Base-by-base conservation (phyloP, 1,284 basidiomycete species). In the Lentinus polychrous region DNA sequence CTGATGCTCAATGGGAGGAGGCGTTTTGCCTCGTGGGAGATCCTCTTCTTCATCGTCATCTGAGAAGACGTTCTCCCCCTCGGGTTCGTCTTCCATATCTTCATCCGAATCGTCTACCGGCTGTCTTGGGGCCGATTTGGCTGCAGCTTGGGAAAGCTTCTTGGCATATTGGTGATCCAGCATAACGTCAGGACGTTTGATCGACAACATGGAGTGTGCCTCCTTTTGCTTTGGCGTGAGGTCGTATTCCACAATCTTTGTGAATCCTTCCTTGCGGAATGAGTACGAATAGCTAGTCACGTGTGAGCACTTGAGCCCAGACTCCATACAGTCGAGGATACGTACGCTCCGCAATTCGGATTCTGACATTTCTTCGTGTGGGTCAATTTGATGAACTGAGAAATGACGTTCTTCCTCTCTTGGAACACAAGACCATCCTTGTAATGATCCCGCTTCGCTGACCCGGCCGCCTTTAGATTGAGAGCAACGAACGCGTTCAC, bases 231-330 rank as follows among this genome's bases (percentile, higher is more conserved):
- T 95, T 5, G 67, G 49, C 1, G 89, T 75, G 24, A 98, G 76
- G 59, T 94, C 93, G 60, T 91, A 90, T 69, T 98, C 94, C 63
- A 98, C 87, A 54, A 99, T 81, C 70, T 97, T 98, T 51, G 91
- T 90, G 62, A 91, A 79, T 1, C 91, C 93, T 63, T 99, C 96
- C 65, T 94, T 97, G 51, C 94, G 85, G 67, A 92, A 91, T 0
- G 90, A 89, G 61, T 91, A 92, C 1, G 77, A 83, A 59, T 78
- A 70, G n/a, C 93, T 95, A 57, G 44, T 33, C 45, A 31, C 11
- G 18, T 17, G 22, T 27, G 35, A 38, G 45, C 15, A 8, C 17
- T 15, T n/a, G 20, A 20, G 39, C n/a, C n/a, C n/a, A 44, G 11
- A n/a, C 17, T 14, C 1, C 17, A 35, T 2, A 50, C 11, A 18